Evolutionary conservation across 2,329 filamentous ascomycete genomes (phyloP), one percentile per base, ranked within the genome.

Genomic region (Colletotrichum plurivorum): DNA sequence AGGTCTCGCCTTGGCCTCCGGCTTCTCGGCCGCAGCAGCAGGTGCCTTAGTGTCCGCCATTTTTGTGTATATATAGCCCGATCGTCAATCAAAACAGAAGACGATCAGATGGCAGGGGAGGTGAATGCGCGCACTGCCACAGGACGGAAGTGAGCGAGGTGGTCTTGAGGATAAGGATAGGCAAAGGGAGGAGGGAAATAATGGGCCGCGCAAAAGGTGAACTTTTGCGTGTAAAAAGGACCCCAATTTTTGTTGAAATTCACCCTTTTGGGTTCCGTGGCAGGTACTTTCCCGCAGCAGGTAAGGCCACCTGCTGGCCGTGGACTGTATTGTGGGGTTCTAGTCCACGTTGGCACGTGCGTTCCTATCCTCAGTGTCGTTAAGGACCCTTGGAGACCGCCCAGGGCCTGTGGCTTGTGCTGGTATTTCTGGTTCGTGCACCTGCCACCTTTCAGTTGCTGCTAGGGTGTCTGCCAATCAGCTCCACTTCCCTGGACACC

Each of bases 1-100:
- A 62, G 95, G 94, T 84, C 91, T 94, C 77, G 84, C 78, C 72
- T 82, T 81, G 68, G 79, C 78, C 71, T 84, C 79, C 65, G 81
- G 81, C 74, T 80, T 81, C 71, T 83, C 80, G 70, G 85, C 79
- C 64, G 86, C 79, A 55, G 85, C 78, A 70, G 82, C 79, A 66
- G 84, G 80, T 65, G 84, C 81, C 70, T 83, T 83, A 72, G 79
- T 78, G 62, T 87, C 83, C 66, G 86, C 83, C 87, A 89, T 89
- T 66, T 64, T 81, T 25, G 67, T 67, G 12, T 63, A 31, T 45
- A 46, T 56, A 10, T n/a, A 54, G 41, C 52, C 55, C 58, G 59
- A 36, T 45, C 45, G 52, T 41, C 54, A 36, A 56, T 51, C 49
- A 51, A 41, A 18, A 36, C 8, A 48, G 54, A 12, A 43, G 63